These are phyloP conservation scores for Phytopythium vexans DNA, from an alignment of 352 stramenopile species.

Conservation along the genomic window DNA sequence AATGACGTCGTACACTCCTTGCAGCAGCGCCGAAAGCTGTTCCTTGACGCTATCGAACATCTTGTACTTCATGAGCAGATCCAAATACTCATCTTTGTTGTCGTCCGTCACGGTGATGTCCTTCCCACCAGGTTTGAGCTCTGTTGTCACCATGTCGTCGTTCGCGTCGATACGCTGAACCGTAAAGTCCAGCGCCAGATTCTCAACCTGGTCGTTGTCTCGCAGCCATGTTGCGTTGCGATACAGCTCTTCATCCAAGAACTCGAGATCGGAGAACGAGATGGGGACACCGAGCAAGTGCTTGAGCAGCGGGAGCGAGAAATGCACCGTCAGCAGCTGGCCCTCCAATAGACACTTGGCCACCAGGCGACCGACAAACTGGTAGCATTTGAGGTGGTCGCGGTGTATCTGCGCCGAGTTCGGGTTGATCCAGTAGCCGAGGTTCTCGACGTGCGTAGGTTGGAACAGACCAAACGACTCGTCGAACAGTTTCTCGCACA, in stretches of 20 bases:
- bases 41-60: constrained; percentile 90
- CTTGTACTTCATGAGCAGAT: constrained; percentile 92
- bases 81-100: constrained; percentile 96
- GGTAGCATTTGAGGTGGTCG: constrained; percentile 72
- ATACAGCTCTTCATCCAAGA: constrained; percentile 74
- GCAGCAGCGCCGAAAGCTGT: constrained; percentile 89
- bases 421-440: constrained; percentile 83
- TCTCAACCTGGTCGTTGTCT: constrained; percentile 62
- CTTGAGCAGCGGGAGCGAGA: constrained; percentile 79
- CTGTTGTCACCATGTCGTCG: constrained; percentile 54
- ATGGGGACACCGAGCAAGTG: constrained; percentile 77
- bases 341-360: constrained; percentile 77
- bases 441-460: constrained; percentile 65
- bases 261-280: constrained; percentile 79
- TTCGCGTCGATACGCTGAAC: constrained; percentile 50
- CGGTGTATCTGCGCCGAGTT: constrained; percentile 63
- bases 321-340: constrained; percentile 71
- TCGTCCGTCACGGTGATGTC: constrained; percentile 90
- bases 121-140: constrained; percentile 91
- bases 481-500: constrained; percentile 78
- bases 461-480: constrained; percentile 77
- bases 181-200: constrained; percentile 72
- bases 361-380: constrained; percentile 75
- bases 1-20: constrained; percentile 92
- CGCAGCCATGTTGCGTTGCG: constrained; percentile 62